Percentiles rank a stretch among this genome's conserved stretches.
Conservation (phyloP, 1,139 yeast species). For the Sugiyamaella japonica region DNA sequence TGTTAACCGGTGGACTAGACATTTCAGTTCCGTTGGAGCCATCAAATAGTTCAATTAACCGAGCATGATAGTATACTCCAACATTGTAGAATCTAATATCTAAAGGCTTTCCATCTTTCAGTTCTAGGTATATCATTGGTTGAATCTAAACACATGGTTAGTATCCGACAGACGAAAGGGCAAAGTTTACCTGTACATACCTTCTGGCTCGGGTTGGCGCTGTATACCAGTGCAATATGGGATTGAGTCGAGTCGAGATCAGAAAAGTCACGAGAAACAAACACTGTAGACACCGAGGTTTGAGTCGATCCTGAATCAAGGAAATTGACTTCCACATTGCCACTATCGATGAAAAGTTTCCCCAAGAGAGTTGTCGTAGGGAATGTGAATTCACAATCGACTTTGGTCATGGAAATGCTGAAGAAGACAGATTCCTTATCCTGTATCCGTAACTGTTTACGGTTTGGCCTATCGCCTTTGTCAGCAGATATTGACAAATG, state of each 20-base stretch:
- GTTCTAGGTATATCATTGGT: constrained; percentile 29
- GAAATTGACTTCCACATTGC: constrained; percentile 30
- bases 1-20: constrained; percentile 1
- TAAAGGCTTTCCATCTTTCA: constrained; percentile 23
- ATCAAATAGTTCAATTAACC: constrained; percentile 32
- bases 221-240: constrained; percentile 29
- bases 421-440: constrained; percentile 13
- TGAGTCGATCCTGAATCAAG: constrained; percentile 19
- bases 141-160: constrained; percentile 17
- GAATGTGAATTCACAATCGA: constrained; percentile 8
- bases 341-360: constrained; percentile 33
- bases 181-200: constrained; percentile 22
- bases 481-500: not conserved
- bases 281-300: constrained; percentile 20
- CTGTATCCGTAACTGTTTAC: constrained; percentile 7
- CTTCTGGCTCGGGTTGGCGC: constrained; percentile 28
- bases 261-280: constrained; percentile 29
- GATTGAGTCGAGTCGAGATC: constrained; percentile 25
- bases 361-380: constrained; percentile 26
- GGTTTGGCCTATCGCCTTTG: not conserved
- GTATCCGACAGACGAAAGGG: not conserved
- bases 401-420: not conserved
- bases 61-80: constrained; percentile 34
- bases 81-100: constrained; percentile 30
- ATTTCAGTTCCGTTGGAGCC: constrained; percentile 18